These are phyloP conservation scores for Ogataea philodendri DNA, from an alignment of 805 yeast genomes.

Conservation along the genomic window DNA sequence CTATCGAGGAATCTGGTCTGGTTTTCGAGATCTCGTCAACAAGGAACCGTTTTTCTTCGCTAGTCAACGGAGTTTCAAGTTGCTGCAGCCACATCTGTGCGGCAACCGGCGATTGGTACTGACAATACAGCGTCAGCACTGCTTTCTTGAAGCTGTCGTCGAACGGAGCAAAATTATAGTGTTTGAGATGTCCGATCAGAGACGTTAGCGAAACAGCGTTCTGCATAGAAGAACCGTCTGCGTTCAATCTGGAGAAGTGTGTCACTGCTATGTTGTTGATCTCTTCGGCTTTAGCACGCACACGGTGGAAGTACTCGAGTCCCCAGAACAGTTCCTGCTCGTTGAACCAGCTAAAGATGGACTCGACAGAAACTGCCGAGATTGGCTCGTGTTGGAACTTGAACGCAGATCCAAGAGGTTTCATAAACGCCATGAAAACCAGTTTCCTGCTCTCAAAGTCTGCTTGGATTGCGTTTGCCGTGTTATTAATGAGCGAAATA, in stretches of 20 bases:
- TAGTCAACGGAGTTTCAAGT: constrained; percentile 6
- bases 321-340: constrained; percentile 22
- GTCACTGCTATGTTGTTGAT: constrained; percentile 9
- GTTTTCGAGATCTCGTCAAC: constrained; percentile 3
- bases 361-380: constrained; percentile 5
- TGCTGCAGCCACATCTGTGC: constrained; percentile 23
- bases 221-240: constrained; percentile 4
- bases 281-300: background rate
- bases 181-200: constrained; percentile 18
- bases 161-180: constrained; percentile 12
- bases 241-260: constrained; percentile 10
- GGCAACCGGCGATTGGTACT: constrained; percentile 26
- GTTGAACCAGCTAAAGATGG: constrained; percentile 20
- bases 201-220: constrained; percentile 24
- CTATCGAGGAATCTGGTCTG: background rate
- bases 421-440: constrained; percentile 27
- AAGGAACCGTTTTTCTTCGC: constrained; percentile 8
- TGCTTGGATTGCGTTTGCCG: constrained; percentile 18
- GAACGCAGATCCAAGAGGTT: constrained; percentile 17
- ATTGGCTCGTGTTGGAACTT: constrained; percentile 12
- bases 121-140: constrained; percentile 22
- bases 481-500: constrained; percentile 13
- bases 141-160: constrained; percentile 11
- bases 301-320: constrained; percentile 21
- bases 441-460: constrained; percentile 17